Percentiles rank a stretch among this genome's conserved stretches.
phyloP scores from a whole-genome alignment of 768 basidiomycete species.

The Leccinum longicurvipes region DNA sequence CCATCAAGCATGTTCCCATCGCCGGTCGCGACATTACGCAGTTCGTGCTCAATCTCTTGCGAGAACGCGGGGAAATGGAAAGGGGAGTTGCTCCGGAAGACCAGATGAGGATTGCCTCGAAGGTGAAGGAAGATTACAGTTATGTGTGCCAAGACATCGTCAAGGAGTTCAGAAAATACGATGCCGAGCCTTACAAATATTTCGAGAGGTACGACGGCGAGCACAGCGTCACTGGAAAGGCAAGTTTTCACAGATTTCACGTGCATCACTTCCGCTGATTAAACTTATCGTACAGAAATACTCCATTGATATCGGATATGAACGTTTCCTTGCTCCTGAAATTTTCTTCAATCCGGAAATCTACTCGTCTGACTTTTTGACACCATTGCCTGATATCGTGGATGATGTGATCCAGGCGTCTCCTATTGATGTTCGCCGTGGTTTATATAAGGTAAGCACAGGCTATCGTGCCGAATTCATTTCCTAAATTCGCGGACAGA shows the following conservation, averaged over 20 bases:
- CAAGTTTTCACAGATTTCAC: slow-evolving; percentile 35
- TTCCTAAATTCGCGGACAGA: slow-evolving; percentile 44
- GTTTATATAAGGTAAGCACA: slow-evolving; percentile 82
- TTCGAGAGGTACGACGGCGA: slow-evolving; percentile 94
- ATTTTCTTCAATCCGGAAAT: slow-evolving; percentile 99
- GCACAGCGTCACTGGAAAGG: slow-evolving; percentile 88
- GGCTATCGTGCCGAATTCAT: background rate
- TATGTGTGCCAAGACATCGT: slow-evolving; percentile 99
- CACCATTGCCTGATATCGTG: slow-evolving; percentile 93
- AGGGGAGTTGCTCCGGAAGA: slow-evolving; percentile 89
- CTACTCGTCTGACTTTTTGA: slow-evolving; percentile 94
- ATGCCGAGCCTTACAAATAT: slow-evolving; percentile 91
- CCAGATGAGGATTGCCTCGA: slow-evolving; percentile 84
- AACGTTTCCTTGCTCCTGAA: slow-evolving; percentile 97
- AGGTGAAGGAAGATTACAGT: slow-evolving; percentile 96
- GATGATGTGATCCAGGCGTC: slow-evolving; percentile 94
- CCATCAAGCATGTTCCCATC: slow-evolving; percentile 98
- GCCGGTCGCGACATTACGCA: slow-evolving; percentile 96
- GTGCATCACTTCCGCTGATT: slow-evolving; percentile 5
- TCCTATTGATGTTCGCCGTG: slow-evolving; percentile 95
- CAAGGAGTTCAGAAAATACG: slow-evolving; percentile 97
- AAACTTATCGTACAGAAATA: slow-evolving; percentile 65
- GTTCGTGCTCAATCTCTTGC: slow-evolving; percentile 92
- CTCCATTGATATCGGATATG: slow-evolving; percentile 91
- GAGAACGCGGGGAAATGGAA: slow-evolving; percentile 90